Percentiles rank a stretch among this genome's conserved stretches.
These are phyloP conservation scores for Scutellaria minor DNA, from an alignment of 257 asterid genomes.

Conservation along the genomic window DNA sequence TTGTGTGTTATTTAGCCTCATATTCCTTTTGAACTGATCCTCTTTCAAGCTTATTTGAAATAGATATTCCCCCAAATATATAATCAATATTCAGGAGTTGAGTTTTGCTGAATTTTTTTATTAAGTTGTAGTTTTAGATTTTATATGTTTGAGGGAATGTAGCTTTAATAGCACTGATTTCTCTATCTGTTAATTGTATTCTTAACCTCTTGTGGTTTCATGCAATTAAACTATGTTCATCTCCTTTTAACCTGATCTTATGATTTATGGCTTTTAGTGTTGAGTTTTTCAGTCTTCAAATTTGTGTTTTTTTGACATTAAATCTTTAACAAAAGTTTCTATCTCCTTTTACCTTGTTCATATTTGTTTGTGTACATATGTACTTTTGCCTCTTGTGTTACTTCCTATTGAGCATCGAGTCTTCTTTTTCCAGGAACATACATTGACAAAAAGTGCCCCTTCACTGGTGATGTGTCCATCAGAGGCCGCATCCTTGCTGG, in stretches of 20 bases:
- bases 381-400: background rate
- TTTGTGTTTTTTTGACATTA: background rate
- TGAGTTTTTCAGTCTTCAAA: background rate
- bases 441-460: constrained; percentile 88
- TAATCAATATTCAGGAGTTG: background rate
- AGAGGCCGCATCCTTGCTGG: constrained; percentile 88
- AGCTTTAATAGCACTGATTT: background rate
- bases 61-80: background rate
- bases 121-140: background rate
- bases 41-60: too few relatives aligned
- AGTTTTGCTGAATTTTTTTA: background rate
- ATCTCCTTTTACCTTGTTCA: background rate
- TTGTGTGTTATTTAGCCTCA: background rate
- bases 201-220: background rate
- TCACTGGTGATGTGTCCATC: constrained; percentile 78
- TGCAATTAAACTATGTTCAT: background rate
- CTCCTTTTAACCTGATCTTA: background rate
- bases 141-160: background rate
- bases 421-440: constrained; percentile 54
- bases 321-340: background rate
- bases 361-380: background rate
- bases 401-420: background rate
- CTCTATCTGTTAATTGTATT: background rate
- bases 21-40: background rate
- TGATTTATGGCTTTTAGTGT: background rate